phyloP scores from a whole-genome alignment of 2,329 filamentous ascomycete species.

The Diplodia corticola region DNA sequence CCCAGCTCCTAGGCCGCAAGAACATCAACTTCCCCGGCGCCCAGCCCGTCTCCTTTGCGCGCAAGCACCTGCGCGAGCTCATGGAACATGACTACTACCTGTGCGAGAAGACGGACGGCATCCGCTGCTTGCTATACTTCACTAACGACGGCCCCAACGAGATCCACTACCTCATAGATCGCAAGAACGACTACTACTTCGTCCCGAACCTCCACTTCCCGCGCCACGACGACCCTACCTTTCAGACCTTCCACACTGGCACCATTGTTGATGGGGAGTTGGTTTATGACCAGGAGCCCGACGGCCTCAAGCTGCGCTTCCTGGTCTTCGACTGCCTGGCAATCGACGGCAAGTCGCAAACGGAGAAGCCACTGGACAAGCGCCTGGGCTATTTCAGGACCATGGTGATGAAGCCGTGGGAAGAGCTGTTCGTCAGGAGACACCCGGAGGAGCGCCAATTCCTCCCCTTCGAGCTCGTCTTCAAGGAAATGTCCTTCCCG shows the following conservation, averaged over 20 bases:
- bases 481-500: constrained; percentile 85
- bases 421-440: constrained; percentile 57
- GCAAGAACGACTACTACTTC: constrained; percentile 95
- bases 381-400: constrained; percentile 83
- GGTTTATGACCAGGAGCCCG: constrained; percentile 68
- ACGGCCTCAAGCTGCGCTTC: constrained; percentile 73
- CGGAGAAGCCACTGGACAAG: constrained; percentile 81
- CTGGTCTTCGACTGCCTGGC: constrained; percentile 93
- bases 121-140: constrained; percentile 92
- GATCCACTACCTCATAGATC: constrained; percentile 90
- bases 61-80: constrained; percentile 79
- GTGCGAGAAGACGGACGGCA: constrained; percentile 97
- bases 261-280: constrained; percentile 93
- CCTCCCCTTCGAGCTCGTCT: constrained; percentile 77
- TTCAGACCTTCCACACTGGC: constrained; percentile 68
- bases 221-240: constrained; percentile 58
- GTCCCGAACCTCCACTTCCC: constrained; percentile 82
- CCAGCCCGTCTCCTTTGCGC: constrained; percentile 89
- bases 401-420: constrained; percentile 71
- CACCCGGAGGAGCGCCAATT: constrained; percentile 66
- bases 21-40: constrained; percentile 77
- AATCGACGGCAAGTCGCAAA: constrained; percentile 73
- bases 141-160: constrained; percentile 63
- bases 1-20: constrained; percentile 69
- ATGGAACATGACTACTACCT: constrained; percentile 88